Conservation (phyloP, 352 stramenopile species). For the Phytopythium boreale region DNA sequence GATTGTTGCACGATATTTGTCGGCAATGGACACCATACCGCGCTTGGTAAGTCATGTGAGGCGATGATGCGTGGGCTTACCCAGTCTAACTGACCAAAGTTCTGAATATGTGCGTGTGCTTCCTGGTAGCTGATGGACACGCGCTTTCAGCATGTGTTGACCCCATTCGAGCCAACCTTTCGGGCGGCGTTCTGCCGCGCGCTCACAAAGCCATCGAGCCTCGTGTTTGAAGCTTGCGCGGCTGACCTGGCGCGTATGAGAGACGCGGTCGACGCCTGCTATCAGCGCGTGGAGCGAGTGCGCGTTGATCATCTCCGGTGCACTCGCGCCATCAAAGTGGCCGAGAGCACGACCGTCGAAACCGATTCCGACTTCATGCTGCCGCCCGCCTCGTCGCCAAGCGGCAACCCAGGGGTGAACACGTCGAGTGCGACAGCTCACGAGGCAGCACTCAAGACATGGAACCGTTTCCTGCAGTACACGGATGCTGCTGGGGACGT, state of each 20-base stretch:
- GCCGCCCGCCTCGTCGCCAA: neutral
- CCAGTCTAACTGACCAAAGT: neutral
- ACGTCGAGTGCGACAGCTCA: conserved; percentile 32
- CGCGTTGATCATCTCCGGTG: conserved; percentile 33
- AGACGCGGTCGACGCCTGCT: conserved; percentile 26
- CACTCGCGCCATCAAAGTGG: conserved; percentile 26
- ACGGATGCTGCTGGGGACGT: conserved; percentile 19
- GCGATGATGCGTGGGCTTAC: neutral
- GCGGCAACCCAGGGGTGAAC: neutral
- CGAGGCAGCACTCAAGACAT: conserved; percentile 35
- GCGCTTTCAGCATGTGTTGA: conserved; percentile 30
- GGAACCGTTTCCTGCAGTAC: conserved; percentile 37
- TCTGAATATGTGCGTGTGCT: neutral
- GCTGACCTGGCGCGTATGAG: conserved; percentile 21
- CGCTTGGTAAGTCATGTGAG: conserved; percentile 21
- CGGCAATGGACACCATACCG: conserved; percentile 35
- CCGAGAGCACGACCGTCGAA: conserved; percentile 14
- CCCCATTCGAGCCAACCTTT: conserved; percentile 31
- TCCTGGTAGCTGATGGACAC: conserved; percentile 18
- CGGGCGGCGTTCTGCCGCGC: conserved; percentile 17
- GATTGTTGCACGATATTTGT: conserved; percentile 42
- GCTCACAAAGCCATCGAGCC: conserved; percentile 25
- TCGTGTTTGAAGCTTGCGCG: conserved; percentile 21
- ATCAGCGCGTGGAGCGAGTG: conserved; percentile 25
- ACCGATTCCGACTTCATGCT: neutral